Evolutionary conservation across 176 grass and related monocot genomes (phyloP).

Genomic region (Aegilops tauschii): DNA sequence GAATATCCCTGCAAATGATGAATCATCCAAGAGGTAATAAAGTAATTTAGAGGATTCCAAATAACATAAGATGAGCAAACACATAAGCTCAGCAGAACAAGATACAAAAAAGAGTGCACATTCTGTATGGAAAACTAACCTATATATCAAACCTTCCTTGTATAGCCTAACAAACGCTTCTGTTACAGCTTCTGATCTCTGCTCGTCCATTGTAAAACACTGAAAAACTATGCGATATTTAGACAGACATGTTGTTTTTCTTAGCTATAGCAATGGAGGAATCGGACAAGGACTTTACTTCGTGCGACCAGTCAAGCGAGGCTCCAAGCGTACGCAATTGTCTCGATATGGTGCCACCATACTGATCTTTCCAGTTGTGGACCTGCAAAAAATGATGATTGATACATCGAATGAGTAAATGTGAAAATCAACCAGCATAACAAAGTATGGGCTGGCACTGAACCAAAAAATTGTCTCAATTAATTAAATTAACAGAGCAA

Average conservation of each 20-base stretch:
- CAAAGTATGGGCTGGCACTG: background rate
- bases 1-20: conserved; percentile 32
- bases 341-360: conserved; percentile 70
- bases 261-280: conserved; percentile 2
- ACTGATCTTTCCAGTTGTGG: conserved; percentile 86
- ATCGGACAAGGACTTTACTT: conserved; percentile 46
- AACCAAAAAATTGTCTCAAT: background rate
- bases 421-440: conserved; percentile 5
- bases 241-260: background rate
- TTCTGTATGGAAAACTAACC: conserved; percentile 42
- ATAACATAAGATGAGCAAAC: background rate
- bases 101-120: background rate
- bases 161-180: conserved; percentile 69
- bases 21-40: background rate
- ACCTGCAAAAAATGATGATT: conserved; percentile 48
- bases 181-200: conserved; percentile 78
- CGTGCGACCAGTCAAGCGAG: conserved; percentile 87
- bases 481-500: conserved; percentile 1
- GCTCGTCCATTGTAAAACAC: conserved; percentile 94
- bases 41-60: background rate
- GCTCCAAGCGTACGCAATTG: conserved; percentile 82
- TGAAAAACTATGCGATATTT: conserved; percentile 35
- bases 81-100: background rate
- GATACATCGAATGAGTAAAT: conserved; percentile 25
- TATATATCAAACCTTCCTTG: conserved; percentile 68